These are phyloP conservation scores for Tuber aestivum DNA, from an alignment of 495 filamentous ascomycete genomes.

Conservation along the genomic window DNA sequence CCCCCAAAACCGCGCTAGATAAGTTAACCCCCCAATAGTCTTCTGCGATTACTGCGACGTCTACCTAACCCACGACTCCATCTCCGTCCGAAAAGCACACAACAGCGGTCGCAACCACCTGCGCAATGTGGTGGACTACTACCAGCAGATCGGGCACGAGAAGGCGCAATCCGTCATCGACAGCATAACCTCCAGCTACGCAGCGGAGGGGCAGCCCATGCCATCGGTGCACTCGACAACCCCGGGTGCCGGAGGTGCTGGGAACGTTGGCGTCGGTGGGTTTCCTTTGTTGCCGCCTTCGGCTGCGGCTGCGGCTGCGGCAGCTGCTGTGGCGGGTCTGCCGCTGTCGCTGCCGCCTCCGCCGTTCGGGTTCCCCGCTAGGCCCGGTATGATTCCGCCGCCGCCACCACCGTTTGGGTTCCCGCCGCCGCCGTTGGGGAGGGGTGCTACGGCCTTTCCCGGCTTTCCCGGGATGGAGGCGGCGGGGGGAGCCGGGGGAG, in stretches of 20 bases:
- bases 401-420: constrained; percentile 42
- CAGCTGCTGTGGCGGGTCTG: no score
- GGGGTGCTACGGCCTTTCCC: constrained; percentile 32
- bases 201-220: constrained; percentile 77
- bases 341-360: constrained; percentile 50
- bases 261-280: constrained; percentile 43
- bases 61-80: constrained; percentile 98
- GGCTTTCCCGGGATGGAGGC: constrained; percentile 33
- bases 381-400: constrained; percentile 46
- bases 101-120: constrained; percentile 94
- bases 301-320: constrained; percentile 27
- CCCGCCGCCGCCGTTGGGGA: constrained; percentile 38
- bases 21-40: constrained; percentile 46
- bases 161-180: constrained; percentile 98
- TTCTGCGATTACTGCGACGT: constrained; percentile 99
- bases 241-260: constrained; percentile 23
- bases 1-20: constrained; percentile 1
- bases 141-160: constrained; percentile 97
- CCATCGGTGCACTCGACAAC: constrained; percentile 46
- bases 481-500: constrained; percentile 19
- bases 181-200: constrained; percentile 90
- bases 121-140: constrained; percentile 96
- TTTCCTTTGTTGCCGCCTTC: constrained; percentile 49
- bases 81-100: constrained; percentile 98
- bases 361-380: constrained; percentile 58